Conservation (phyloP, 202 grass and related monocot genomes). For the Bolboschoenoplectus hybrid region DNA sequence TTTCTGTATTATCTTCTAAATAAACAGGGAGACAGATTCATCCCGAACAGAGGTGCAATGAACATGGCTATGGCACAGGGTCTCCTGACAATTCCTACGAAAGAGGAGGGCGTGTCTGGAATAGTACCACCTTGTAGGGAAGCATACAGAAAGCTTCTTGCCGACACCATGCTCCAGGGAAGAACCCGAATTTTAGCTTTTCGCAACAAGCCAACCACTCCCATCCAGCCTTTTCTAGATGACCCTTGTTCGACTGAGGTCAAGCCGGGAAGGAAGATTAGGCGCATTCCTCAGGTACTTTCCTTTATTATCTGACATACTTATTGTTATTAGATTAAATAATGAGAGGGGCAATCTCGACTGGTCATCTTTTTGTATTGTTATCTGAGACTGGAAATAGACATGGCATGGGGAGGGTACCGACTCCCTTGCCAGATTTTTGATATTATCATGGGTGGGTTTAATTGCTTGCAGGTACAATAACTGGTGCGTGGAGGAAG, state of each 20-base stretch:
- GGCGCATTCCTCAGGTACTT: constrained; percentile 53
- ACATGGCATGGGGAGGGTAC: not conserved
- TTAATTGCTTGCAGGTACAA: not conserved
- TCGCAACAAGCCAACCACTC: constrained; percentile 44
- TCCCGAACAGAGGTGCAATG: constrained; percentile 70
- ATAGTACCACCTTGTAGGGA: constrained; percentile 19
- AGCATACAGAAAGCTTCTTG: constrained; percentile 27
- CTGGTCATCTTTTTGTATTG: too few species aligned
- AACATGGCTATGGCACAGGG: constrained; percentile 83
- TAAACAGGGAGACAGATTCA: constrained; percentile 81
- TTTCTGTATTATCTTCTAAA: not conserved
- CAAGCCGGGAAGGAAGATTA: constrained; percentile 33
- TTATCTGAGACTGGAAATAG: not conserved
- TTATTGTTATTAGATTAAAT: not conserved
- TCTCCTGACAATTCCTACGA: constrained; percentile 66
- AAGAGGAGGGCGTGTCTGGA: constrained; percentile 57
- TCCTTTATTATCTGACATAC: not conserved
- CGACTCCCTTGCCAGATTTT: not conserved
- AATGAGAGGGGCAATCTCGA: not conserved
- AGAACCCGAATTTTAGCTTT: constrained; percentile 36
- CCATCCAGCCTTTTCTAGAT: constrained; percentile 19
- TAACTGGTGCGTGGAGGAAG: not conserved
- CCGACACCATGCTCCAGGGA: constrained; percentile 15
- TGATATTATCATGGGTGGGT: not conserved
- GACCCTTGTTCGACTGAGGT: constrained; percentile 12